Base-by-base conservation (phyloP, 108 stramenopile species). In the Cyclotella choctawhatcheeana region DNA sequence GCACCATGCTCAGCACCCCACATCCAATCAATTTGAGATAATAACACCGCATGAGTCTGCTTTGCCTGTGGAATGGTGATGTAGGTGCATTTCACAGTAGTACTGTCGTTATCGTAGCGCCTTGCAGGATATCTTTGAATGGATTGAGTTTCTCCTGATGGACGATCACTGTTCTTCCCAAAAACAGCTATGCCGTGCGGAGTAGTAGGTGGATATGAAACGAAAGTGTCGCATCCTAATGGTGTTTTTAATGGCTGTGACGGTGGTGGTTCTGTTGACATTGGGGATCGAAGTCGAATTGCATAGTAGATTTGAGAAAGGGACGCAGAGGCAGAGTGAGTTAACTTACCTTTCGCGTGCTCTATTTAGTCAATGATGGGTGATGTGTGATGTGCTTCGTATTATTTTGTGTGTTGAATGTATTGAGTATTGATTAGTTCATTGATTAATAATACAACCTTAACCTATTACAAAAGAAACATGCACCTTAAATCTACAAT, bases 91-190 rank as follows among this genome's bases (percentile, higher is more conserved):
- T 81, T 20, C 17, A 73, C 43, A 0, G 30, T n/a, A n/a, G n/a
- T 24, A 61, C 34, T 18, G 26, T 44, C 59, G 18, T 58, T 47
- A 5, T 45, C 22, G 51, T 76, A 62, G 14, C 30, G 12, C 30
- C 24, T 20, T 6, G 68, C 51, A 5, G 76, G 76, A 48, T 79
- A 78, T 48, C 77, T 37, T 3, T 61, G 54, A 31, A 84, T 71
- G 37, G 48, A 29, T n/a, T 87, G 86, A 3, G 60, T 62, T 79
- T 87, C 86, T 31, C 77, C 83, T 30, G 51, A 24, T 5, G 86
- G 86, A 2, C 86, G 76, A 58, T 87, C 86, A n/a, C 73, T 76
- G 58, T 87, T 87, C 72, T 87, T 87, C 45, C 86, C 86, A 71
- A 87, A 87, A 8, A 87, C 52, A 16, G 54, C n/a, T 48, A n/a